phyloP scores from a whole-genome alignment of 768 basidiomycete species.

The Termitomyces sp. region DNA sequence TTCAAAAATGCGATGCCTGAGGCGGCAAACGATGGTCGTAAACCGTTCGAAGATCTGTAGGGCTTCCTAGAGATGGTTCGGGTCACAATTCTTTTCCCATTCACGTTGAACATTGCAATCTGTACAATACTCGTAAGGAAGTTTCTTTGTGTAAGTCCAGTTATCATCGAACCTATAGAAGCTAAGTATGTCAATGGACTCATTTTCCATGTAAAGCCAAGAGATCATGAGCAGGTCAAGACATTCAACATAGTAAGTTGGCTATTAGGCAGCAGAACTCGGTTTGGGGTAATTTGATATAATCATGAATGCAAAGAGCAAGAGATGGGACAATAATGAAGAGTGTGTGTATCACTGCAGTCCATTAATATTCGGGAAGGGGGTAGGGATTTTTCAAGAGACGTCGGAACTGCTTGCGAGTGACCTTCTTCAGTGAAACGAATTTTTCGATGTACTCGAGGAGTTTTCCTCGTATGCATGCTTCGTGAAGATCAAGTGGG shows the following conservation, averaged over 20 bases:
- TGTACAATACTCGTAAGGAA: neutral
- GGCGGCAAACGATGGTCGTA: no score
- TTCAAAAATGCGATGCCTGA: neutral
- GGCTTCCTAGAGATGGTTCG: no score
- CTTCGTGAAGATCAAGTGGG: conserved; percentile 35
- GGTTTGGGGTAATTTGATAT: no score
- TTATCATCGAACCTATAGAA: neutral
- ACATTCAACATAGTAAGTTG: neutral
- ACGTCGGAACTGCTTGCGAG: conserved; percentile 21
- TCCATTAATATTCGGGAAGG: conserved; percentile 2
- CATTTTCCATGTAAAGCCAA: no score
- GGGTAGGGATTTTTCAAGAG: conserved; percentile 34
- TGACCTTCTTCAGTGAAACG: conserved; percentile 23
- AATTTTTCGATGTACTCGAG: conserved; percentile 24
- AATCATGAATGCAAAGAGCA: no score
- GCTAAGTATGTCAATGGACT: neutral
- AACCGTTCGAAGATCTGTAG: no score
- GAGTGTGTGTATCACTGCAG: no score
- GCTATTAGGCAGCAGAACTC: neutral
- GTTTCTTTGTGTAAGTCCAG: neutral
- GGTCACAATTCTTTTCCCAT: no score
- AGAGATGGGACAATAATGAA: no score
- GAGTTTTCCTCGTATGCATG: conserved; percentile 30
- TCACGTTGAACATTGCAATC: no score
- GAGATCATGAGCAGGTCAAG: no score